These are phyloP conservation scores for Eucalyptus sp. DNA, from an alignment of 345 rosid species.

Conservation along the genomic window DNA sequence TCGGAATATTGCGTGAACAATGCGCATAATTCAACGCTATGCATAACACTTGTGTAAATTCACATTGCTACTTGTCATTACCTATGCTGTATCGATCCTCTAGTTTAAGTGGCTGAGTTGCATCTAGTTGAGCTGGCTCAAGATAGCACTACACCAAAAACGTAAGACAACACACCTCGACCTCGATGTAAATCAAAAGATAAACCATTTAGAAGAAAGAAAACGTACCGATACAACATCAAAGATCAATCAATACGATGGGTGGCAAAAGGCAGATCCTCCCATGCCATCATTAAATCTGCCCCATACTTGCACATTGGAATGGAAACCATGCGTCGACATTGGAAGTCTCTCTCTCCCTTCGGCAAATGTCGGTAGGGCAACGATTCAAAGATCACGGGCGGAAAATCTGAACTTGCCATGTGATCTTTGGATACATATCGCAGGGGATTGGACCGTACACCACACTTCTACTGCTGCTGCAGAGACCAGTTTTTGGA, in stretches of 20 bases:
- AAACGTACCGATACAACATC: background rate
- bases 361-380: background rate
- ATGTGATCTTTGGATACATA: background rate
- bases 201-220: background rate
- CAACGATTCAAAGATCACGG: background rate
- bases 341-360: background rate
- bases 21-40: background rate
- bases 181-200: background rate
- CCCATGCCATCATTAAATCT: background rate
- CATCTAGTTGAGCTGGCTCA: background rate
- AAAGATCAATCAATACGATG: background rate
- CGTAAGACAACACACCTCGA: background rate
- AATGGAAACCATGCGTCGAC: background rate
- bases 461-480: background rate
- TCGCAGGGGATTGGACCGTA: background rate
- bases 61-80: background rate
- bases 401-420: background rate
- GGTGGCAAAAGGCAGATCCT: background rate
- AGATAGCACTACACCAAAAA: background rate
- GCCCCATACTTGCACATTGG: background rate
- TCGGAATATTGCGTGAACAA: rapidly evolving
- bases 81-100: background rate
- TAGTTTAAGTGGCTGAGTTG: background rate
- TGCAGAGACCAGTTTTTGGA: background rate
- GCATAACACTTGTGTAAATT: background rate